phyloP scores from a whole-genome alignment of 768 basidiomycete genomes.

The Russula compacta region DNA sequence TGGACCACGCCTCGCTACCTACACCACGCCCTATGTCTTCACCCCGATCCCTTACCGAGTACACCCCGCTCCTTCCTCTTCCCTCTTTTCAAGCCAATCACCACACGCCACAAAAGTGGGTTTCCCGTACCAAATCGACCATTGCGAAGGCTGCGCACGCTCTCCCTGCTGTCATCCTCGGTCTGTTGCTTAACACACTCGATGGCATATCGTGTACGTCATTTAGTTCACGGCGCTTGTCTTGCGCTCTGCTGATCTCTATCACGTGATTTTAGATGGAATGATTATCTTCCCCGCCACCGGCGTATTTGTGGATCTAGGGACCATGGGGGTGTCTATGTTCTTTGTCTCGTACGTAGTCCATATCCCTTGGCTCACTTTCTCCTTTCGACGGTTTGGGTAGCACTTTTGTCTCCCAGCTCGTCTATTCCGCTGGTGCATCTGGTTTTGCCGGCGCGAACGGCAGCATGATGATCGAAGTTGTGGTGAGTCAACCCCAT shows the following conservation, averaged over 20 bases:
- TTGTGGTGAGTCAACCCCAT: conserved; percentile 47
- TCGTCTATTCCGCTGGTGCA: conserved; percentile 79
- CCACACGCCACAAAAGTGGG: conserved; percentile 5
- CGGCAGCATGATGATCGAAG: conserved; percentile 98
- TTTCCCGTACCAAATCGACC: background rate
- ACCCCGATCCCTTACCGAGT: conserved; percentile 9
- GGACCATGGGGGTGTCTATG: conserved; percentile 89
- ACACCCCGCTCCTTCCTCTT: conserved; percentile 11
- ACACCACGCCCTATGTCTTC: background rate
- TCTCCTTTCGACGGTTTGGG: background rate
- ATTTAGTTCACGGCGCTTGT: background rate
- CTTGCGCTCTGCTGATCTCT: background rate
- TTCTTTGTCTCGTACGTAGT: conserved; percentile 71
- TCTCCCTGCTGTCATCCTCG: conserved; percentile 80
- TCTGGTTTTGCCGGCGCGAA: conserved; percentile 86
- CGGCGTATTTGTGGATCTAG: conserved; percentile 70
- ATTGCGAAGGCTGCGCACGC: conserved; percentile 27
- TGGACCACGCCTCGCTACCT: background rate
- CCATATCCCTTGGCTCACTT: background rate
- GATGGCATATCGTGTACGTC: conserved; percentile 86
- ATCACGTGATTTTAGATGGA: conserved; percentile 48
- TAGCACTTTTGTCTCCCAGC: conserved; percentile 69
- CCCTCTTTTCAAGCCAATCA: conserved; percentile 2
- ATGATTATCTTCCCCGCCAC: conserved; percentile 93
- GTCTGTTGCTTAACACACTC: conserved; percentile 78